Evolutionary conservation across 768 basidiomycete species (phyloP).

Genomic region (Collybia nuda): DNA sequence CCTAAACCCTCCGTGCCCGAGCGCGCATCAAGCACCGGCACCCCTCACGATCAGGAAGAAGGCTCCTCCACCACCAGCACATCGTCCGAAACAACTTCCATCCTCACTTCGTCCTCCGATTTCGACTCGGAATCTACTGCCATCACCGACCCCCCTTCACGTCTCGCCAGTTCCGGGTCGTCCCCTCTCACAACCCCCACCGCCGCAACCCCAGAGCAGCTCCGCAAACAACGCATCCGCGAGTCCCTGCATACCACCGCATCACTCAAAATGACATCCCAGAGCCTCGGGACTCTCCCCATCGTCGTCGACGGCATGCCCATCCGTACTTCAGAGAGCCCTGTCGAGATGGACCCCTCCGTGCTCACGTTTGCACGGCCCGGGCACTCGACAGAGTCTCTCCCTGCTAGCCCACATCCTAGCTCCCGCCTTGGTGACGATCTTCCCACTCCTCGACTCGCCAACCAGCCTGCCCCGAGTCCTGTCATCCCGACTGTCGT

Average conservation of each 20-base stretch:
- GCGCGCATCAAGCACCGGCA: constrained; percentile 33
- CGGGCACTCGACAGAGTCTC: constrained; percentile 71
- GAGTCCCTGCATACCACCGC: constrained; percentile 16
- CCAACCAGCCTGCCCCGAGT: constrained; percentile 3
- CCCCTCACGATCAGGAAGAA: constrained; percentile 23
- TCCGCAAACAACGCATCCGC: constrained; percentile 12
- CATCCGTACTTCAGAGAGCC: constrained; percentile 35
- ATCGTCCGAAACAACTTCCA: constrained; percentile 45
- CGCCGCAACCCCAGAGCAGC: constrained; percentile 6
- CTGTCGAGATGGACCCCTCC: constrained; percentile 66
- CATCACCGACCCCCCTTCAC: constrained; percentile 50
- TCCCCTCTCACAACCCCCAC: constrained; percentile 25
- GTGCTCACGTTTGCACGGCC: constrained; percentile 78
- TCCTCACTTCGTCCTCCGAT: constrained; percentile 38
- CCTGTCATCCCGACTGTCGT: constrained; percentile 10
- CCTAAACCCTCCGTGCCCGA: constrained; percentile 24
- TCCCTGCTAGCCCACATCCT: constrained; percentile 32
- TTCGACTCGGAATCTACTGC: constrained; percentile 38
- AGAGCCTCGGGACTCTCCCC: constrained; percentile 38
- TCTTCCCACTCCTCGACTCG: constrained; percentile 30
- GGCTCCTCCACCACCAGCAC: constrained; percentile 34
- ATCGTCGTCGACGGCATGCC: constrained; percentile 17
- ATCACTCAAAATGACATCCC: constrained; percentile 15
- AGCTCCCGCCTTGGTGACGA: constrained; percentile 22
- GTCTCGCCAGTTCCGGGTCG: constrained; percentile 29